A percentile compares a stretch with the other conserved stretches of the same genome.
phyloP scores from a whole-genome alignment of 176 grass and related monocot genomes.

The barley (Hordeum vulgare) region MorexV3_pseudomolecules_assembly NC_058520.1:558820594-558821093 shows the following conservation, averaged over 20 bases:
- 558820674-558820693: background rate
- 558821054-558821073: constrained; percentile 24
- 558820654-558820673: constrained; percentile 26
- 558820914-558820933: constrained; percentile 10
- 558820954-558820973: background rate
- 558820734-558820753: background rate
- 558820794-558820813: background rate
- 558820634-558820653: background rate
- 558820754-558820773: background rate
- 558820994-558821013: background rate
- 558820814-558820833: background rate
- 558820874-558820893: background rate
- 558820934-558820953: constrained; percentile 6
- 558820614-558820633: constrained; percentile 21
- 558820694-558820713: background rate
- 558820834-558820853: background rate
- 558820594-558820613: background rate
- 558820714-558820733: background rate
- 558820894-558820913: constrained; percentile 16
- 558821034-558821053: constrained; percentile 13
- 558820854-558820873: background rate
- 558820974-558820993: background rate
- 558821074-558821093: background rate
- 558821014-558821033: constrained; percentile 6
- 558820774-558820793: background rate